phyloP scores from a whole-genome alignment of 305 asterid genomes.

The Rubia occidens region DNA sequence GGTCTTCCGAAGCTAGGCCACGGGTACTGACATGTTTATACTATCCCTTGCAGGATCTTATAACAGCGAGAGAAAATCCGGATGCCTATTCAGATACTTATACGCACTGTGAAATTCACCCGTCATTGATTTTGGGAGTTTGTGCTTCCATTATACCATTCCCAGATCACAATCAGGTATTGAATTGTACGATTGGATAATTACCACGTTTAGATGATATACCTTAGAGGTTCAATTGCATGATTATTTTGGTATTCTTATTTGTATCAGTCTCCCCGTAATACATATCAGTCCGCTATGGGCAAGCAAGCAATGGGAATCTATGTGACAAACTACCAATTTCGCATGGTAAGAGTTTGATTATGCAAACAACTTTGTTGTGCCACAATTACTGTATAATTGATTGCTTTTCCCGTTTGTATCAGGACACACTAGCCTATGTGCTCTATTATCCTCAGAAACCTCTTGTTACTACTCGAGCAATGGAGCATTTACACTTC shows the following conservation, averaged over 20 bases:
- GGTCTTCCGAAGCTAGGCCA: not conserved
- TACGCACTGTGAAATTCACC: slow-evolving; percentile 96
- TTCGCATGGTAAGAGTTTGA: slow-evolving; percentile 65
- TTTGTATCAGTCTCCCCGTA: slow-evolving; percentile 84
- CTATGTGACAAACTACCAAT: slow-evolving; percentile 93
- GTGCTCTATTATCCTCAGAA: slow-evolving; percentile 95
- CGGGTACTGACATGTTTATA: slow-evolving; percentile 25
- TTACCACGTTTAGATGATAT: not conserved
- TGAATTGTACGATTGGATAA: not conserved
- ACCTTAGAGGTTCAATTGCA: not conserved
- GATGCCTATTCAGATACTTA: slow-evolving; percentile 88
- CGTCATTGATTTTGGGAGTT: slow-evolving; percentile 91
- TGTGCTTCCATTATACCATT: slow-evolving; percentile 98
- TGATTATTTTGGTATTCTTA: not conserved
- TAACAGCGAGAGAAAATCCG: slow-evolving; percentile 59
- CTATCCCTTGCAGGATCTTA: slow-evolving; percentile 54
- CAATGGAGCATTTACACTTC: slow-evolving; percentile 99
- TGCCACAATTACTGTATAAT: slow-evolving; percentile 6
- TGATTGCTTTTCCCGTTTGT: slow-evolving; percentile 1
- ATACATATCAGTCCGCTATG: slow-evolving; percentile 98
- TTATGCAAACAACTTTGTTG: slow-evolving; percentile 11
- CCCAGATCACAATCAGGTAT: slow-evolving; percentile 98
- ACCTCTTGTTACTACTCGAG: slow-evolving; percentile 95
- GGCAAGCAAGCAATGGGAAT: slow-evolving; percentile 99
- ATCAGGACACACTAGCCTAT: slow-evolving; percentile 94